Evolutionary conservation across 345 rosid genomes (phyloP).

Genomic region (Salix koriyanagi): DNA sequence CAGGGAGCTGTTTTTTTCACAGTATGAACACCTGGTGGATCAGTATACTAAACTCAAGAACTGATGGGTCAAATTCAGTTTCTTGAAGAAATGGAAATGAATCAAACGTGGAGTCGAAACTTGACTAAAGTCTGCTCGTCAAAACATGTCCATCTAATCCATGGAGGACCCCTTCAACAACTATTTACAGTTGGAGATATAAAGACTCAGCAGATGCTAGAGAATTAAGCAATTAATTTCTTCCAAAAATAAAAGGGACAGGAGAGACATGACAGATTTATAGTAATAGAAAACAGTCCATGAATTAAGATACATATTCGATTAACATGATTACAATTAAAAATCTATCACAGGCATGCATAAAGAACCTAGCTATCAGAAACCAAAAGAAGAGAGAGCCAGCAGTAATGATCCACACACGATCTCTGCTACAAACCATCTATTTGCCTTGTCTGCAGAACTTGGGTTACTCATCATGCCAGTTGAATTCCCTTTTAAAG

Average conservation of each 20-base stretch:
- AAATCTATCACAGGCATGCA: too few relatives aligned
- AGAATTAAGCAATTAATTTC: neutral
- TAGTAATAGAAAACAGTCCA: neutral
- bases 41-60: neutral
- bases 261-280: neutral
- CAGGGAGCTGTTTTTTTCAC: too few relatives aligned
- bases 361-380: neutral
- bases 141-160: neutral
- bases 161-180: neutral
- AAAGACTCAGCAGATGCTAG: neutral
- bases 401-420: slow-evolving; percentile 15
- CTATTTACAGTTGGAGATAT: neutral
- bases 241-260: neutral
- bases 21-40: neutral
- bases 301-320: neutral
- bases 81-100: neutral
- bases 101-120: too few relatives aligned
- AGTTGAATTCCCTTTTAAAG: slow-evolving; percentile 13
- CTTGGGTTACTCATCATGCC: slow-evolving; percentile 5
- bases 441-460: slow-evolving; percentile 25
- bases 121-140: neutral
- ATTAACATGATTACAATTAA: neutral
- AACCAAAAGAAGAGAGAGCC: slow-evolving; percentile 3
- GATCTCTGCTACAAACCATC: slow-evolving; percentile 36
- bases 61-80: neutral